Evolutionary conservation across 257 asterid genomes (phyloP), one percentile per base, ranked within the genome.

Genomic region (Plantago major): DNA sequence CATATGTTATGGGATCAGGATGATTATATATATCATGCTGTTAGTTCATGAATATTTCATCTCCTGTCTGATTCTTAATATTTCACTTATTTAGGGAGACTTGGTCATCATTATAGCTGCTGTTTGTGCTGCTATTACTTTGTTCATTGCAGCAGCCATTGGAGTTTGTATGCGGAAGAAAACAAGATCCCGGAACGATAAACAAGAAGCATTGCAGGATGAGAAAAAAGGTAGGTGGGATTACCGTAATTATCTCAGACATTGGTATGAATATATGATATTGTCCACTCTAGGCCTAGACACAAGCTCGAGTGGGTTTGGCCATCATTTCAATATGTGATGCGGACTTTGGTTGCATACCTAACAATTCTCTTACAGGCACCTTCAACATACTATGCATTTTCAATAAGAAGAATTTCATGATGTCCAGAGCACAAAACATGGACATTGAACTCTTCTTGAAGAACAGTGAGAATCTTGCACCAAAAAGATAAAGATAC

Each of bases 121-220:
- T 52, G 74, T 78, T 56, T 76, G 87, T 63, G 87, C 83, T 3
- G 78, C 69, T 11, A 59, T 78, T 15, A 78, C 84, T 75, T 62
- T 82, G 50, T 70, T 61, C 18, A 67, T 78, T 58, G 96, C 73
- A 55, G 71, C 72, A 38, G 44, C 63, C 30, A 77, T 79, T 42
- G 89, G 80, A 48, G 63, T 69, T 66, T 79, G 78, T 33, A 60
- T 80, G 69, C 82, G 85, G 84, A 86, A 82, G 65, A 78, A 66
- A 47, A 84, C 66, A 66, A 68, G 42, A 55, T 77, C 75, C 15
- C 75, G n/a, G n/a, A n/a, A n/a, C n/a, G n/a, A n/a, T n/a, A n/a
- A 75, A 67, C 75, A 74, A 76, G 82, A 78, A 79, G 78, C 90
- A 68, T 30, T 30, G 3, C 37, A 30, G 37, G 37, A 30, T 30